Percentiles rank a stretch among this genome's conserved stretches.
Evolutionary conservation across 2,329 filamentous ascomycete species (phyloP).

Genomic region (Colletotrichum sp.): DNA sequence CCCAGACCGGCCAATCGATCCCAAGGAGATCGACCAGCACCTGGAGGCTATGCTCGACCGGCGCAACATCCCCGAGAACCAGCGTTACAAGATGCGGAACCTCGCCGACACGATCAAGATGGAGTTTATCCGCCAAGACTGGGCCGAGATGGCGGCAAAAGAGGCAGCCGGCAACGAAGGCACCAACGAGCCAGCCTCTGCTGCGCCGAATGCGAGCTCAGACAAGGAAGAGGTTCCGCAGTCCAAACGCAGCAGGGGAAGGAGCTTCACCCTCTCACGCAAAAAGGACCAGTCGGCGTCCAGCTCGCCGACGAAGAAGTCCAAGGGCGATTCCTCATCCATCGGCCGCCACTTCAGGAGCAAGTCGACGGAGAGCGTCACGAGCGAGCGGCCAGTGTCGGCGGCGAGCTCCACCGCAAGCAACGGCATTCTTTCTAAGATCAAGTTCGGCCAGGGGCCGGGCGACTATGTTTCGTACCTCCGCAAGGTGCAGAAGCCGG

Average conservation of each 20-base stretch:
- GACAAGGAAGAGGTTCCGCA: conserved; percentile 48
- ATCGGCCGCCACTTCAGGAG: conserved; percentile 69
- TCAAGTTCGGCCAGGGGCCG: conserved; percentile 76
- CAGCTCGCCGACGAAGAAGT: conserved; percentile 75
- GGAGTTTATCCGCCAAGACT: conserved; percentile 92
- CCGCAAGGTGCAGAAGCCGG: conserved; percentile 79
- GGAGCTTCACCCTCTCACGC: conserved; percentile 80
- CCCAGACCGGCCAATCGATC: conserved; percentile 58
- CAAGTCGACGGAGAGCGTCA: conserved; percentile 75
- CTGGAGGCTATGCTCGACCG: conserved; percentile 76
- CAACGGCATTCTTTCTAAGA: conserved; percentile 67
- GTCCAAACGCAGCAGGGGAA: conserved; percentile 68
- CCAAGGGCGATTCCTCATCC: conserved; percentile 65
- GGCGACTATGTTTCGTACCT: conserved; percentile 88
- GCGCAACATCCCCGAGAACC: conserved; percentile 91
- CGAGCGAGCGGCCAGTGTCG: conserved; percentile 60
- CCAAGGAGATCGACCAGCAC: conserved; percentile 61
- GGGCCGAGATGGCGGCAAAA: conserved; percentile 67
- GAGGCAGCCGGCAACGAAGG: conserved; percentile 49
- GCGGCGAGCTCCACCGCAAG: conserved; percentile 59
- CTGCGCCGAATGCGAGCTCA: conserved; percentile 35
- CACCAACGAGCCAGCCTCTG: conserved; percentile 36
- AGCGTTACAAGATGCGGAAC: conserved; percentile 93
- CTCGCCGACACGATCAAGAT: conserved; percentile 90
- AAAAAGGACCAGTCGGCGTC: conserved; percentile 61